Base-by-base conservation (phyloP, 2,329 filamentous ascomycete species). In the Botryotinia globosa region DNA sequence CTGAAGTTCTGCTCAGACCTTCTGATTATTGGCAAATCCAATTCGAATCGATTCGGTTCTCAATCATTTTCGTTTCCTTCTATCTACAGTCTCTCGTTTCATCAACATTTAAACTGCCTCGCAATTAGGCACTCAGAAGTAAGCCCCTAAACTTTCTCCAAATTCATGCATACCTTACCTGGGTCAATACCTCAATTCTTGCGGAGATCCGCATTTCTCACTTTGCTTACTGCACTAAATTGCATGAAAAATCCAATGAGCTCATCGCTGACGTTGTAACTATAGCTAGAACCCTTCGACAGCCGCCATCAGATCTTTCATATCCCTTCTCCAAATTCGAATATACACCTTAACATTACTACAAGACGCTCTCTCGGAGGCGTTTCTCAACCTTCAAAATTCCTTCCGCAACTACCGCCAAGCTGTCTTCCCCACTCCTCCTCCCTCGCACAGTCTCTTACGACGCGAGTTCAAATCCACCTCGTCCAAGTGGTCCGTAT, bases 371-470 rank as follows among this genome's bases (percentile, higher is more conserved):
- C 77, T 76, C 74, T 71, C 61, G 12, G 34, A 54, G 44, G 62
- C 62, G 29, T 66, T 54, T 72, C 77, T 76, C 78, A 77, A 74
- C 76, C 75, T 73, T 71, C 78, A 79, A 73, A 62, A 80, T 80
- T 78, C 72, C 78, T 73, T 69, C 78, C 62, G 75, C 77, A 85
- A 92, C 92, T 84, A 95, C 93, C 93, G 93, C 91, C 93, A 97
- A 97, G 86, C 91, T 97, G 93, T 95, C 94, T 91, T 93, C 94
- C 83, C 91, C 88, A 86, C 87, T 96, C 84, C 87, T 97, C 81
- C 89, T 97, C 81, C 91, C 93, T 83, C 93, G 93, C 83, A 94
- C 93, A 87, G 91, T 96, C 87, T 94, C 93, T 83, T 97, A 96
- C 88, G 92, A 94, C 87, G 91, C 91, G 86, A 91, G 91, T 85